Evolutionary conservation across 208 protist species (phyloP).

Genomic region (Leishmania aethiopica): DNA sequence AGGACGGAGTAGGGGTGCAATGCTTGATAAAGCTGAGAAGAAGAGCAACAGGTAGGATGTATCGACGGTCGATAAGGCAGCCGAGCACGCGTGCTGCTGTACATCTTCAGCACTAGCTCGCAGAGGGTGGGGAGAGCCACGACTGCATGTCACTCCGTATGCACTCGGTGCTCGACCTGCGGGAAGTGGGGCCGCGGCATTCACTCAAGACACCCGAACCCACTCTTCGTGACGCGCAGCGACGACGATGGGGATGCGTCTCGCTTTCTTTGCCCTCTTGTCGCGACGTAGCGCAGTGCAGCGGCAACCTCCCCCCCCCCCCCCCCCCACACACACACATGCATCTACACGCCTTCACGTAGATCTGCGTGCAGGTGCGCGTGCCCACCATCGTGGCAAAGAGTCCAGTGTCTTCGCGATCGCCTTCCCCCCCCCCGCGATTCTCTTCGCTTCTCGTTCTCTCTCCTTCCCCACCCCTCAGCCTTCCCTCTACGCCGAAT

Average conservation of each 20-base stretch:
- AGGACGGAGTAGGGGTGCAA: background rate
- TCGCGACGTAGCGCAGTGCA: background rate
- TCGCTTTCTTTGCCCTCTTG: background rate
- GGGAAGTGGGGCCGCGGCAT: background rate
- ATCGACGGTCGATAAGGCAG: background rate
- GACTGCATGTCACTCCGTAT: background rate
- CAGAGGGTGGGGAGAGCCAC: background rate
- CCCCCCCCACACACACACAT: background rate
- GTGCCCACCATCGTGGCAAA: background rate
- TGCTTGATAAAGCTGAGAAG: background rate
- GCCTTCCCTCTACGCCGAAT: background rate
- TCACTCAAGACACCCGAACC: background rate
- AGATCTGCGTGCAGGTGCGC: background rate
- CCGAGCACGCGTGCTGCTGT: background rate
- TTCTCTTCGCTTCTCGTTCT: background rate
- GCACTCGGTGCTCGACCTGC: background rate
- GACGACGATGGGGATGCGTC: background rate
- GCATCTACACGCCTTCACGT: background rate
- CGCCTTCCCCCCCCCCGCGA: background rate
- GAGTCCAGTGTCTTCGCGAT: background rate
- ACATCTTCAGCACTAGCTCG: background rate
- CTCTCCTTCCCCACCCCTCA: background rate
- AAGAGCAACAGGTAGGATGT: background rate
- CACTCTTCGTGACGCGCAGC: background rate
- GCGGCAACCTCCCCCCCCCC: background rate